Conservation (phyloP, 2,329 filamentous ascomycete genomes). For the Zarea fungicola region DNA sequence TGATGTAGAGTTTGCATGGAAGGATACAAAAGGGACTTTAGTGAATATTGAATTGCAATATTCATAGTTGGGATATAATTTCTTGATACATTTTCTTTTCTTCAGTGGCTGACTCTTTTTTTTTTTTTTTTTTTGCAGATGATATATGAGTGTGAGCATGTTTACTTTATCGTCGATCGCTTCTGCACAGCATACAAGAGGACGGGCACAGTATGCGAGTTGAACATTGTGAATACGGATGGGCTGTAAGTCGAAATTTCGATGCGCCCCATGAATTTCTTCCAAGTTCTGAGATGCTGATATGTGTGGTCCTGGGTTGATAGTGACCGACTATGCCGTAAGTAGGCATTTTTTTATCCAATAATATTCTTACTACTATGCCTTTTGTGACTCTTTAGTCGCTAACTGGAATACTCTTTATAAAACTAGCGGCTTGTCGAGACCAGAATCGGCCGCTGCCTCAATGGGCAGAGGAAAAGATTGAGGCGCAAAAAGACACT, state of each 20-base stretch:
- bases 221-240: background rate
- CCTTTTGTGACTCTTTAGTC: background rate
- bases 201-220: background rate
- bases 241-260: background rate
- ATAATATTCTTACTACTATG: background rate
- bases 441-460: background rate
- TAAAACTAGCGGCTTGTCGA: background rate
- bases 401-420: background rate
- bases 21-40: no score
- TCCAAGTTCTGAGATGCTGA: background rate
- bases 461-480: background rate
- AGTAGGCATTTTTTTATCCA: background rate
- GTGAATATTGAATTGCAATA: no score
- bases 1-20: background rate
- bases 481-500: background rate
- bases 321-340: constrained; percentile 1
- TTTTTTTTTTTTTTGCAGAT: background rate
- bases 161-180: background rate
- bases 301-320: background rate
- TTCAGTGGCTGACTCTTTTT: background rate
- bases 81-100: background rate
- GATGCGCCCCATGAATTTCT: no score
- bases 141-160: constrained; percentile 1
- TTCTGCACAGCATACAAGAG: background rate
- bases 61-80: background rate